Evolutionary conservation across 176 grass and related monocot species (phyloP), one percentile per base, ranked within the genome.

Genomic region (Ampelocalamus luodianensis): DNA sequence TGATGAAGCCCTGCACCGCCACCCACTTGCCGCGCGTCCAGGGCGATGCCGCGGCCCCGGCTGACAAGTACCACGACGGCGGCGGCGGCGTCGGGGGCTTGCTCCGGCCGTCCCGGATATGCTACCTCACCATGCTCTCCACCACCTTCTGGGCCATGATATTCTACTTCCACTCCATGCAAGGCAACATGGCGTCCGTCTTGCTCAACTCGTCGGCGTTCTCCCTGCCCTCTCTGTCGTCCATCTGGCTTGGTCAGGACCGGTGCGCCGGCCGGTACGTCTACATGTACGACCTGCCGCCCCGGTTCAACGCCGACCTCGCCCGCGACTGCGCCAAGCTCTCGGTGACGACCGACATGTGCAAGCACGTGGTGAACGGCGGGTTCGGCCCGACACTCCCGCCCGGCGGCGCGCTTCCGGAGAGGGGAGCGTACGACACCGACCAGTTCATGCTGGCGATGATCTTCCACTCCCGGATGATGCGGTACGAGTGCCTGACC

Each of bases 381-480:
- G 92, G 89, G 62, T 74, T 94, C 63, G 89, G 89, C 17, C 70
- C 55, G 14, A 18, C 10, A 8, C 71, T 89, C 18, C 13, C 18
- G 11, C 44, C 27, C 9, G 6, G 34, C 3, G 73, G 34, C 17
- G 5, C 55, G 58, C 14, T 81, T 6, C 87, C 87, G 18, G 77
- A 78, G 49, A 72, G 66, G 34, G 84, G 65, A 11, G 87, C 73
- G 89, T 92, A 95, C 39, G 67, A 78, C 78, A 91, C 91, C 48
- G 90, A 98, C 87, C 92, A 98, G 85, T 95, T 83, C 78, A 93
- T 87, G 68, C 88, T 98, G 16, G 93, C 74, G 49, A 73, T 98
- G 11, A 90, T 98, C 82, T 91, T 93, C 88, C 89, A 86, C 38
- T 87, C 87, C 20, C 83, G 89, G 68, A 92, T 98, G 87, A 68